A percentile compares a stretch with the other conserved stretches of the same genome.
phyloP scores from a whole-genome alignment of 164 flowering plant species.

The Aristolochia fimbriata region DNA sequence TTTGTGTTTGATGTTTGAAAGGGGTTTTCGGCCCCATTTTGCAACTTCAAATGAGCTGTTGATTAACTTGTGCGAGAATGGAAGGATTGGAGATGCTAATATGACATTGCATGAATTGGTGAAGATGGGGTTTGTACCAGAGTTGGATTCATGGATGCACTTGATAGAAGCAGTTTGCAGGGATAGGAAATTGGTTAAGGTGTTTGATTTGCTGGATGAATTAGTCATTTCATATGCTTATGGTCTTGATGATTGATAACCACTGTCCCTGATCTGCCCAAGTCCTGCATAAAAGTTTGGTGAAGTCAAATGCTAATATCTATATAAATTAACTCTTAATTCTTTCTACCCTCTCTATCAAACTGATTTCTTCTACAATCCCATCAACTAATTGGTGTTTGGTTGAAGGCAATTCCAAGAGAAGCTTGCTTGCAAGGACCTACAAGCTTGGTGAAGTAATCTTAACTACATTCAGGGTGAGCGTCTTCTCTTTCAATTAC shows the following conservation, averaged over 20 bases:
- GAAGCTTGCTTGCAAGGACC: too few relatives aligned
- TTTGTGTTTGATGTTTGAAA: conserved; percentile 52
- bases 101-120: conserved; percentile 33
- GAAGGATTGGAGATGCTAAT: conserved; percentile 47
- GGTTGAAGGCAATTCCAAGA: too few relatives aligned
- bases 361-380: too few relatives aligned
- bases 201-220: conserved; percentile 56
- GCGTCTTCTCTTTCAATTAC: too few relatives aligned
- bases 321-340: too few relatives aligned
- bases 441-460: too few relatives aligned
- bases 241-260: not conserved
- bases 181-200: conserved; percentile 55
- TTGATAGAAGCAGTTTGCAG: conserved; percentile 50
- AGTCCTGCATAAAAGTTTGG: too few relatives aligned
- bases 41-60: conserved; percentile 72
- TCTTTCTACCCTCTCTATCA: too few relatives aligned
- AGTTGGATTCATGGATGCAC: conserved; percentile 43
- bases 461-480: too few relatives aligned
- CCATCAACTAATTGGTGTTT: too few relatives aligned
- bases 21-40: conserved; percentile 71
- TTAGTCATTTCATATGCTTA: conserved; percentile 14
- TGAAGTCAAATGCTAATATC: too few relatives aligned
- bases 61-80: conserved; percentile 45
- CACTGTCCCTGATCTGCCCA: not conserved
- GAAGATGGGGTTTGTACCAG: conserved; percentile 63